Percentiles rank a stretch among this genome's conserved stretches.
Evolutionary conservation across 139 green algal genomes (phyloP).

Genomic region (Edaphochlamys debaryana): DNA sequence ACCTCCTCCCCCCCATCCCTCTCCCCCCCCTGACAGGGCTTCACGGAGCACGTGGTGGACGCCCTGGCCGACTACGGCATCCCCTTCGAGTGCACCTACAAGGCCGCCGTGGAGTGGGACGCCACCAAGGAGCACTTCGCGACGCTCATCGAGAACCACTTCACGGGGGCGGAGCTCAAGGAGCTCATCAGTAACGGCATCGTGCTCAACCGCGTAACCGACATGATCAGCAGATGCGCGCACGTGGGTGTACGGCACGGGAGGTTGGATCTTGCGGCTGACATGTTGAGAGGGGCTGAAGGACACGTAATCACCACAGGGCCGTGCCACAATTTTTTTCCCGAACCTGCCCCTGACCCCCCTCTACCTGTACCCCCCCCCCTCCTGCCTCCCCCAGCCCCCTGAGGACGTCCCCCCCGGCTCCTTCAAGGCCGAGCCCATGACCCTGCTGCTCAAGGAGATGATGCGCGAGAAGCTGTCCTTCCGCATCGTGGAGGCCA

Average conservation of each 20-base stretch:
- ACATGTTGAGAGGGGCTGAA: no score
- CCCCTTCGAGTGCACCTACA: constrained; percentile 37
- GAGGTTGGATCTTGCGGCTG: no score
- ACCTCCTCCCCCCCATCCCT: no score
- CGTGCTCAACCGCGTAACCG: neutral
- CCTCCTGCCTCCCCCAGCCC: constrained; percentile 3
- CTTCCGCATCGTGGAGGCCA: constrained; percentile 29
- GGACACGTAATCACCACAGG: no score
- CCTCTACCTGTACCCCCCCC: no score
- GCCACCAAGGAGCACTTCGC: constrained; percentile 20
- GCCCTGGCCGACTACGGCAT: constrained; percentile 40
- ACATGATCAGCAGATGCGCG: constrained; percentile 1
- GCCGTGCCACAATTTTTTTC: no score
- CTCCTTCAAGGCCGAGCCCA: constrained; percentile 13
- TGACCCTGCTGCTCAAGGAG: constrained; percentile 27
- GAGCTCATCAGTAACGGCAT: constrained; percentile 35
- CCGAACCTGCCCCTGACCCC: no score
- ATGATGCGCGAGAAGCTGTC: constrained; percentile 28
- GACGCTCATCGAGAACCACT: constrained; percentile 20
- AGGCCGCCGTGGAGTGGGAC: constrained; percentile 24
- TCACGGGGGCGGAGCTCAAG: constrained; percentile 32
- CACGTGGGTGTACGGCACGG: constrained; percentile 5
- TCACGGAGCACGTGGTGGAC: constrained; percentile 17
- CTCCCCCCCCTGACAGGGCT: constrained; percentile 14
- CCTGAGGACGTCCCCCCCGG: neutral